phyloP scores from a whole-genome alignment of 2,329 filamentous ascomycete species.

The Periconia digitata region DNA sequence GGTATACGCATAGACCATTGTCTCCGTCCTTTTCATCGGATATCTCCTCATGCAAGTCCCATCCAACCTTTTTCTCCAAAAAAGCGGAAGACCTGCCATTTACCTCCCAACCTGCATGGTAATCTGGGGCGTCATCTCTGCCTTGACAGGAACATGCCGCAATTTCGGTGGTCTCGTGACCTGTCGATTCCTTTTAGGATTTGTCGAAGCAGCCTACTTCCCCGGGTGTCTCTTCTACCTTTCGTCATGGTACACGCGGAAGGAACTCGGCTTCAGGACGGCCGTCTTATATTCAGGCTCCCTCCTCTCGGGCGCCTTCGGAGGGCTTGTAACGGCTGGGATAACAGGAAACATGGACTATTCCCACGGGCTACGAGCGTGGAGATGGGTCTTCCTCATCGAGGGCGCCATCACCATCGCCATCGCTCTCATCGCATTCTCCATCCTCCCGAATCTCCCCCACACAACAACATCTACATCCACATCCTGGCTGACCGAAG shows the following conservation, averaged over 20 bases:
- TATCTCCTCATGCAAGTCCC: constrained; percentile 54
- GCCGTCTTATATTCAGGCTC: constrained; percentile 69
- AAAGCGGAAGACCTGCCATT: constrained; percentile 42
- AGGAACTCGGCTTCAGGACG: constrained; percentile 67
- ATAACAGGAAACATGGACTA: constrained; percentile 68
- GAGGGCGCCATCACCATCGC: constrained; percentile 67
- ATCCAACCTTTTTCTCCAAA: constrained; percentile 50
- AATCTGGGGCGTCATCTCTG: constrained; percentile 46
- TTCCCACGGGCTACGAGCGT: constrained; percentile 59
- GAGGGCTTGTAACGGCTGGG: constrained; percentile 60
- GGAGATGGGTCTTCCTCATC: constrained; percentile 70
- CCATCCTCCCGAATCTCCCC: constrained; percentile 69
- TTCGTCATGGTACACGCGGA: constrained; percentile 68
- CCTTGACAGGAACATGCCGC: constrained; percentile 43
- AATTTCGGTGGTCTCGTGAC: constrained; percentile 51
- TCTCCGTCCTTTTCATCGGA: constrained; percentile 62
- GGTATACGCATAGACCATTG: constrained; percentile 34
- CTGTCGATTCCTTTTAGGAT: constrained; percentile 55
- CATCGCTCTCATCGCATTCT: constrained; percentile 60
- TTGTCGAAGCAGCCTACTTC: constrained; percentile 56
- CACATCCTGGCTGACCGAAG: constrained; percentile 39
- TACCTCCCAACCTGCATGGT: constrained; percentile 46
- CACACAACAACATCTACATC: too few relatives aligned
- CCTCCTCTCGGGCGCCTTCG: constrained; percentile 71
- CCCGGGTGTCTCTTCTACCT: constrained; percentile 66